Evolutionary conservation across 768 basidiomycete genomes (phyloP), one percentile per base, ranked within the genome.

Genomic region (Tephrocybe sp.): DNA sequence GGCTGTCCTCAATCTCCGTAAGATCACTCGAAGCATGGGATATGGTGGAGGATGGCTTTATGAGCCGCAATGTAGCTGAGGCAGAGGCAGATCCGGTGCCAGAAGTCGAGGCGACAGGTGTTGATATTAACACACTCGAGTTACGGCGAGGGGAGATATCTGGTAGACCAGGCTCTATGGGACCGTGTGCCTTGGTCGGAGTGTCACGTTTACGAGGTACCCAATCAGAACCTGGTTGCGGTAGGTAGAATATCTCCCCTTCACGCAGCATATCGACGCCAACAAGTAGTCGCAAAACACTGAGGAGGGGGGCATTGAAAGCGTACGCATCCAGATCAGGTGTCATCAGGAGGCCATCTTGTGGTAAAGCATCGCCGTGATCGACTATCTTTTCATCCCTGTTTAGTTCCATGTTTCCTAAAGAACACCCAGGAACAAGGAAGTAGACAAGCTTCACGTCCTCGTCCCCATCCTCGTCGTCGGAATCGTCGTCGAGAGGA

Each of bases 341-440:
- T 27, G 82, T 66, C 59, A 82, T 74, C 16, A 71, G 69, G 9
- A 61, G 53, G 41, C 74, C 71, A 40, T 85, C 83, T 19, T 79
- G 76, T 18, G 66, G 56, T 12, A 74, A 77, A 7, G 82, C 83
- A 55, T 74, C 69, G 3, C 85, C 85, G 48, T 80, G 75, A 55
- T 88, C 84, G 49, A 71, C 61, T 36, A 87, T 86, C 13, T 79
- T 72, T 54, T 85, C 77, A 44, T 84, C 76, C 25, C 74, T 62
- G 68, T 87, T 84, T 41, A 86, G 62, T 51, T 80, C 75, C 30
- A 59, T 57, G 56, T 87, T 74, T 25, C 73, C 74, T 34, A 88
- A 73, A 6, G 84, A 79, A 55, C 86, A 88, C 1, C 84, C 84
- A 0, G 86, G 86, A 5, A 86, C 82, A 25, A 86, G 72, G 65